Percentiles rank a stretch among this genome's conserved stretches.
These are phyloP conservation scores for Pigoraptor vietnamica DNA, from an alignment of 78 protist species.

Conservation along the genomic window DNA sequence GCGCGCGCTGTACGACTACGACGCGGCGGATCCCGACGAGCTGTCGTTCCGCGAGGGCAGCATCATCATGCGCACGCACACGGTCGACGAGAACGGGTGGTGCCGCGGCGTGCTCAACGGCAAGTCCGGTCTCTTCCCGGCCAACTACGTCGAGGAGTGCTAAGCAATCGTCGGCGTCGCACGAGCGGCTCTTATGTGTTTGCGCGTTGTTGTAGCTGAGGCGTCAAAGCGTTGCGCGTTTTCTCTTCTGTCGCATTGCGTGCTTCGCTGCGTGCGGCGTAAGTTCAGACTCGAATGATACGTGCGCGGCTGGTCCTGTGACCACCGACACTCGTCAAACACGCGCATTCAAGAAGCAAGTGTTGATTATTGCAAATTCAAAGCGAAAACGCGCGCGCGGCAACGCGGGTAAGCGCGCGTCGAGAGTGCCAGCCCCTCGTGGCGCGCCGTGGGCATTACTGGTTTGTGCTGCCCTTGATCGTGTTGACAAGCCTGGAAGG, in stretches of 20 bases:
- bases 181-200: background rate
- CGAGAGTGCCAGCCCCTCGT: background rate
- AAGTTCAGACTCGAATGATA: no score
- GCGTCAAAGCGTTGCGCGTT: no score
- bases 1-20: slow-evolving; percentile 1
- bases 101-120: slow-evolving; percentile 3
- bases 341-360: no score
- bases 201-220: background rate
- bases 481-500: background rate
- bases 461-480: background rate
- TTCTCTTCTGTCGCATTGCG: no score
- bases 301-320: no score
- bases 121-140: slow-evolving; percentile 11
- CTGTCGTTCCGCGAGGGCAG: background rate
- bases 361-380: no score
- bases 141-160: slow-evolving; percentile 1
- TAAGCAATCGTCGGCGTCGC: background rate
- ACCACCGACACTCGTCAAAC: no score
- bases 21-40: slow-evolving; percentile 3
- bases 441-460: background rate
- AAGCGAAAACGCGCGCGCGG: no score
- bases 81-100: slow-evolving; percentile 2
- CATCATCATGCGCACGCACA: background rate
- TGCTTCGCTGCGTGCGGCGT: no score
- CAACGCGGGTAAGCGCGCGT: no score